Evolutionary conservation across 78 protist species (phyloP), one percentile per base, ranked within the genome.

Genomic region (Bigelowiella natans): DNA sequence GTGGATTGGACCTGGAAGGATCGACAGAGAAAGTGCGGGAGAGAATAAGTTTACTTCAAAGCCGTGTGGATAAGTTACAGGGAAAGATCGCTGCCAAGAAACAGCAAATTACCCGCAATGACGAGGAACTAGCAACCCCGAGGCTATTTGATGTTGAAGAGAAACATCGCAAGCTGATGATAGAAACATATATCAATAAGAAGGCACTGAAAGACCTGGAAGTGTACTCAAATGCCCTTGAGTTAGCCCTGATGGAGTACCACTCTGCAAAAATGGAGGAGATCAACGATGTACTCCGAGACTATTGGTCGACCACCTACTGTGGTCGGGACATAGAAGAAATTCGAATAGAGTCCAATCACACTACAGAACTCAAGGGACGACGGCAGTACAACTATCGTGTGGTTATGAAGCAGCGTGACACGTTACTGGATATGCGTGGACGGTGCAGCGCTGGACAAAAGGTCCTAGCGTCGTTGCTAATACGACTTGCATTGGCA

Each of bases 401-500:
- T 29, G 99, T 98, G 2, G 98, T 97, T 37, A 98, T 98, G 99
- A 28, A 88, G 3, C 93, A 91, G 90, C 95, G 92, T 3, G 96
- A 88, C 29, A 93, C 88, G 0, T 94, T 82, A 31, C 38, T 98
- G 40, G 99, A 98, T 93, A 98, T 99, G 99, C 96, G 99, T 64
- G 99, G 99, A 0, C 92, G 99, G 30, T 98, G 99, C 95, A 93
- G 96, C 30, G 99, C 99, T 39, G 89, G 89, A 87, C 89, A 87
- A 1, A 82, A 92, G 64, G 96, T 98, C 2, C 88, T 98, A 28
- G 99, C 99, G 1, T 97, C 96, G 18, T 90, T 99, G 11, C 88
- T 99, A 28, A 96, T 99, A 31, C 93, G 99, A 29, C 39, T 99
- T 87, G 99, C 99, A 1, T 94, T 99, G 38, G 97, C 99, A 0